Evolutionary conservation across 345 rosid genomes (phyloP).

Genomic region (Bruguiera parviflora): DNA sequence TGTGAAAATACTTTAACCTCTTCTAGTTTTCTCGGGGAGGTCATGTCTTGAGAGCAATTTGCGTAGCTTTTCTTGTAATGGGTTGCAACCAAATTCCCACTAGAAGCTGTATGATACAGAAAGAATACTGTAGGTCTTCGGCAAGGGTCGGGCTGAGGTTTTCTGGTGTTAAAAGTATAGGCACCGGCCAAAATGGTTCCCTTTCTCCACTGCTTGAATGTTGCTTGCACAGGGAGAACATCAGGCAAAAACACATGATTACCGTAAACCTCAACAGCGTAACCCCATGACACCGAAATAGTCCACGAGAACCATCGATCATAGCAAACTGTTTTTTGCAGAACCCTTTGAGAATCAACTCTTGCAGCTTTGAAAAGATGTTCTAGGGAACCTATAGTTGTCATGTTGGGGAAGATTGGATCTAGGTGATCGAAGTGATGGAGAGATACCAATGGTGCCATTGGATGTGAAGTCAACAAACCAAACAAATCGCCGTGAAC

Average conservation of each 20-base stretch:
- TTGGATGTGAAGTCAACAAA: slow-evolving; percentile 65
- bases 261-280: slow-evolving; percentile 60
- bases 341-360: slow-evolving; percentile 59
- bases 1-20: slow-evolving; percentile 61
- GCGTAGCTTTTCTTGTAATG: slow-evolving; percentile 46
- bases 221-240: slow-evolving; percentile 45
- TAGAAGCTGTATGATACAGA: slow-evolving; percentile 37
- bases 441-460: slow-evolving; percentile 66
- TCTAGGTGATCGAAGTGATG: slow-evolving; percentile 62
- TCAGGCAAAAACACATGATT: slow-evolving; percentile 28
- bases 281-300: slow-evolving; percentile 86
- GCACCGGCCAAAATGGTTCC: slow-evolving; percentile 28
- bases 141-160: slow-evolving; percentile 55
- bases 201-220: slow-evolving; percentile 65
- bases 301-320: slow-evolving; percentile 84
- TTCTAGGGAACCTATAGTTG: slow-evolving; percentile 39
- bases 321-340: slow-evolving; percentile 86
- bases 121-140: slow-evolving; percentile 63
- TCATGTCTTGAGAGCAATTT: slow-evolving; percentile 42
- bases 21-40: slow-evolving; percentile 55
- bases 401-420: slow-evolving; percentile 77
- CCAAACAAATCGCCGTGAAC: slow-evolving; percentile 71
- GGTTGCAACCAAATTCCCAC: slow-evolving; percentile 30
- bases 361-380: slow-evolving; percentile 53
- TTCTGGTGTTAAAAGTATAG: slow-evolving; percentile 59